phyloP scores from a whole-genome alignment of 345 rosid species.

The Syzygium oleosum region DNA sequence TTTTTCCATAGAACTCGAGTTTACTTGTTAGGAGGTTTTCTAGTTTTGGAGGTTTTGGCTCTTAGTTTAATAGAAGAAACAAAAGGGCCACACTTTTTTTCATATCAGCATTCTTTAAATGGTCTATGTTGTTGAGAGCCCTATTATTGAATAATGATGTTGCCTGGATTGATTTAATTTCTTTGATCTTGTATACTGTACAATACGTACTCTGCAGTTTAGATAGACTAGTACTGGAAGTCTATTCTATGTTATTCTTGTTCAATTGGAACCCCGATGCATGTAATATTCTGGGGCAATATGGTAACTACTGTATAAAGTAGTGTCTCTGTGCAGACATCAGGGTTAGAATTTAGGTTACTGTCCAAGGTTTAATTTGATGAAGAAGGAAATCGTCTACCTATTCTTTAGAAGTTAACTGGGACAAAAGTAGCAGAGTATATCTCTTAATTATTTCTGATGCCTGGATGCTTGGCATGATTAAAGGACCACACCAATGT shows the following conservation, averaged over 20 bases:
- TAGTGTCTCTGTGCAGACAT: not conserved
- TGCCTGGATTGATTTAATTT: not conserved
- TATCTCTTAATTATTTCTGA: not conserved
- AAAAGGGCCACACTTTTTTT: not conserved
- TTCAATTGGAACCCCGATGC: not conserved
- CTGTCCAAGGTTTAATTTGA: not conserved
- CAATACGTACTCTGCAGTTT: not conserved
- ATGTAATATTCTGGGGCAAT: not conserved
- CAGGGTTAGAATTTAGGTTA: not conserved
- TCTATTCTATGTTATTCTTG: not conserved
- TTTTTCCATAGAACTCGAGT: not conserved
- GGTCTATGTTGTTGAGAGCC: not conserved
- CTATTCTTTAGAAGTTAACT: not conserved
- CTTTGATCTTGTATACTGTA: not conserved
- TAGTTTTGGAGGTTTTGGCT: not conserved
- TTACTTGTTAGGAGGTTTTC: not conserved
- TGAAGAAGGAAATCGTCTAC: not conserved
- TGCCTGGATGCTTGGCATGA: not conserved
- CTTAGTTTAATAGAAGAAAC: not conserved
- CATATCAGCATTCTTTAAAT: not conserved
- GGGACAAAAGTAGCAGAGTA: not conserved
- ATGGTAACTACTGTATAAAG: not conserved
- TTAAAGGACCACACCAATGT: not conserved
- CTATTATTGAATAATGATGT: not conserved
- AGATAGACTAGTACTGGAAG: not conserved